These are phyloP conservation scores for Coemansia pectinata DNA, from an alignment of 192 early-diverging fungal genomes.

Conservation along the genomic window DNA sequence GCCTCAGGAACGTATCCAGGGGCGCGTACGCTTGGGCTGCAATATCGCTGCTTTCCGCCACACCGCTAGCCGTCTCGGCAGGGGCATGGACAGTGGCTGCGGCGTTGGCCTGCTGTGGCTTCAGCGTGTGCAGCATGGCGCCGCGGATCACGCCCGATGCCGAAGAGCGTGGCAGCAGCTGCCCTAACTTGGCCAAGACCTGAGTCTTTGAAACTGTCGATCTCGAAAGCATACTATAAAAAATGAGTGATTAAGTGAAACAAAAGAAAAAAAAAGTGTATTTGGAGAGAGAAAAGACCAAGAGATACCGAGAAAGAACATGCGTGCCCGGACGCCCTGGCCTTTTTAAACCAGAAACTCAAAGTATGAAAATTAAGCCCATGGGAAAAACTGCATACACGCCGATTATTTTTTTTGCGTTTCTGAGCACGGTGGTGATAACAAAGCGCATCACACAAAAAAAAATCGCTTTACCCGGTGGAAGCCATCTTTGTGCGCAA, in stretches of 20 bases:
- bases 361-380: neutral
- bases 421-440: neutral
- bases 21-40: slow-evolving; percentile 46
- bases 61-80: neutral
- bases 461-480: slow-evolving; percentile 8
- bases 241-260: neutral
- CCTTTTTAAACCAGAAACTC: neutral
- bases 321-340: neutral
- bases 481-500: neutral
- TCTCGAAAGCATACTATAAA: slow-evolving; percentile 40
- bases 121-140: slow-evolving; percentile 50
- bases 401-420: neutral
- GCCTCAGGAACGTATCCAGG: slow-evolving; percentile 73
- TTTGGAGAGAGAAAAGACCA: neutral
- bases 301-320: neutral
- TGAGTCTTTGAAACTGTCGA: slow-evolving; percentile 40
- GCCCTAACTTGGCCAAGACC: slow-evolving; percentile 19
- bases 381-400: neutral
- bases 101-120: slow-evolving; percentile 44
- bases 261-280: neutral
- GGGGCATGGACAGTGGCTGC: slow-evolving; percentile 1
- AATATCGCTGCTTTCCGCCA: neutral
- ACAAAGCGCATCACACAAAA: neutral
- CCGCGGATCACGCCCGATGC: slow-evolving; percentile 29
- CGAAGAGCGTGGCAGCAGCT: slow-evolving; percentile 11